Conservation (phyloP, 2,329 filamentous ascomycete species). For the Alternaria rosae region DNA sequence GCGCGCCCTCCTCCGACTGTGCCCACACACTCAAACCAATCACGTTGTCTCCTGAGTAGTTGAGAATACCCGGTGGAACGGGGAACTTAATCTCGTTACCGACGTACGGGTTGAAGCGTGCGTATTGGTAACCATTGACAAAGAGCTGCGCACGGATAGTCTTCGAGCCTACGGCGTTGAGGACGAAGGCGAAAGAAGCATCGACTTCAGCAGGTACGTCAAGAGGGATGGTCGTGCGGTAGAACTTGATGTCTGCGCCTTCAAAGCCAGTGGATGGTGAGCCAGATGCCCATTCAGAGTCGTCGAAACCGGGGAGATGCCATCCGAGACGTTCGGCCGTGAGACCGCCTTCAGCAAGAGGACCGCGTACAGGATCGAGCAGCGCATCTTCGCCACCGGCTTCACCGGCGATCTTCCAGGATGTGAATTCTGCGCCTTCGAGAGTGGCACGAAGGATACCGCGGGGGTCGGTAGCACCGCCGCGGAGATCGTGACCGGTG, state of each 20-base stretch:
- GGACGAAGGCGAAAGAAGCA: conserved; percentile 63
- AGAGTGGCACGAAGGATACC: conserved; percentile 64
- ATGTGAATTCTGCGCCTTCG: conserved; percentile 54
- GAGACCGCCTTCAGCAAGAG: conserved; percentile 66
- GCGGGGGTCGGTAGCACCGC: conserved; percentile 57
- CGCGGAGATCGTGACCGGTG: conserved; percentile 65
- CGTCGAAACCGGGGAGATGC: conserved; percentile 65
- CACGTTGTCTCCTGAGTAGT: conserved; percentile 66
- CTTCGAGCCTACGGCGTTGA: conserved; percentile 56
- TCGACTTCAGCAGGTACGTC: conserved; percentile 61
- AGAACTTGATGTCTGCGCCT: conserved; percentile 63
- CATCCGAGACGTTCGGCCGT: conserved; percentile 65
- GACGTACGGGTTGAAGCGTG: conserved; percentile 66
- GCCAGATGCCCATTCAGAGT: conserved; percentile 53
- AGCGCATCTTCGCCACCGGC: conserved; percentile 59
- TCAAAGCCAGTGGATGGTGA: conserved; percentile 53
- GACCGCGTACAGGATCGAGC: conserved; percentile 64
- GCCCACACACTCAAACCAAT: conserved; percentile 67
- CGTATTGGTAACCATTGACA: conserved; percentile 72
- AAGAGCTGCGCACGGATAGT: conserved; percentile 64
- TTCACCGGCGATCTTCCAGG: conserved; percentile 66
- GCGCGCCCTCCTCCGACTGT: conserved; percentile 61
- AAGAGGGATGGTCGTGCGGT: conserved; percentile 62
- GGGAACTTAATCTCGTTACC: conserved; percentile 68
- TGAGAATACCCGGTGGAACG: conserved; percentile 65